Evolutionary conservation across 139 green algal genomes (phyloP), one percentile per base, ranked within the genome.

Genomic region (Chlamydomonas schloesseri): DNA sequence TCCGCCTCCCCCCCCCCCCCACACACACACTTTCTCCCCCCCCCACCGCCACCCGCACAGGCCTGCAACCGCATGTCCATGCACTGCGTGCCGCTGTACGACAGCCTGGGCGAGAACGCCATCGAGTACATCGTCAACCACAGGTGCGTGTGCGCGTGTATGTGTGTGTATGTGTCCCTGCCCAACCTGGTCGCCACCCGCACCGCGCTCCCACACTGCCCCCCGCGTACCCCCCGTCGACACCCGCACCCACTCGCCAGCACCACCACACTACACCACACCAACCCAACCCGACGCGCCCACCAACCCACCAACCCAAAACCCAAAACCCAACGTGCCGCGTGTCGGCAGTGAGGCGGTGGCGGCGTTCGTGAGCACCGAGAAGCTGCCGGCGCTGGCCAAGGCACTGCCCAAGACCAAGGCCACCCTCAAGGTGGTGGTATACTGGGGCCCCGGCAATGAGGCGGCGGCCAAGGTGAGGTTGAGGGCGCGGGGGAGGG

Each of bases 11-110:
- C 42, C 42, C 42, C 42, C 8, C 8, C 42, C 42, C 42, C 42
- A 5, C 8, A 13, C 42, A 13, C 42, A 5, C 42, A 5, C 42
- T 50, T 5, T 50, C 6, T 50, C 42, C 5, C 42, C 42, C 42
- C 42, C 42, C 8, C 42, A 50, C 42, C 42, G 6, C 42, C 42
- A 5, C 18, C 34, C 5, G 33, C 88, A 84, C 95, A 99, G 94
- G 97, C 97, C 11, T 98, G 96, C 93, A 99, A 98, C 93, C 92
- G 95, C 31, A 93, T 97, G 86, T 95, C 81, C 67, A 58, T 95
- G 13, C 89, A 95, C 68, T 98, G 97, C 84, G 96, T 99, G n/a
- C 97, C 97, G 0, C 89, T 99, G 81, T 99, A 99, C 80, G 97
- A 99, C 87, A 96, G 95, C 21, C 91, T 99, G 78, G 97, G 97